These are phyloP conservation scores for Hylodesmum podocarpum DNA, from an alignment of 306 rosid genomes.

Conservation along the genomic window DNA sequence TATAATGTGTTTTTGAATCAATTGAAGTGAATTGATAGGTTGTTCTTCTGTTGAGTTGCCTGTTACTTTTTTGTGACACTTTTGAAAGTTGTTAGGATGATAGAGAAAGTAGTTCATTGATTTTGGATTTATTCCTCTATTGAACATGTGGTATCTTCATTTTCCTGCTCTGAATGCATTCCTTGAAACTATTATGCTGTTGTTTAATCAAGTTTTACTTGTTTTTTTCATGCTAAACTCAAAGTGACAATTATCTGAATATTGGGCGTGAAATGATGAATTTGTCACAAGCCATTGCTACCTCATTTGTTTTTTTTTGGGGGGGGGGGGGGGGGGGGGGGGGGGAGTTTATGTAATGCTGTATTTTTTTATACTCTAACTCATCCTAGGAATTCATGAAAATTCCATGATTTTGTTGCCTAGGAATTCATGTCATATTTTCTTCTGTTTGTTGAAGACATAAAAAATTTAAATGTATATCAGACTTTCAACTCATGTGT, in stretches of 20 bases:
- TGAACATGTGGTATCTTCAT: not conserved
- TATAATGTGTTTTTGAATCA: not conserved
- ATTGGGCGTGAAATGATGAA: not conserved
- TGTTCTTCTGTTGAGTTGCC: not conserved
- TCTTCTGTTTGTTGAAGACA: not conserved
- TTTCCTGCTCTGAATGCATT: not conserved
- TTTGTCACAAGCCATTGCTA: not conserved
- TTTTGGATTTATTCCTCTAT: not conserved
- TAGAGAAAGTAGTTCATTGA: not conserved
- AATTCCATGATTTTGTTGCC: not conserved
- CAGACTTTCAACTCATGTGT: not conserved
- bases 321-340: too few species aligned
- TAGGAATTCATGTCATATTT: not conserved
- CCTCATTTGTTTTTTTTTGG: too few species aligned
- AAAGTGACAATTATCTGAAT: not conserved
- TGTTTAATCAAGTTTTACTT: not conserved
- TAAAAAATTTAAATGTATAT: not conserved
- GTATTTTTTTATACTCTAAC: not conserved
- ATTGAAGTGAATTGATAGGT: not conserved
- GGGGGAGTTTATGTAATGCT: not conserved
- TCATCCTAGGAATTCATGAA: not conserved
- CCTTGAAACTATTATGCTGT: not conserved
- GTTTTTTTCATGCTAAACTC: not conserved
- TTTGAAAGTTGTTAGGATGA: not conserved
- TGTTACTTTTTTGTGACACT: not conserved